Evolutionary conservation across 2,329 filamentous ascomycete genomes (phyloP), one percentile per base, ranked within the genome.

Genomic region (Arthrobotrys iridis): DNA sequence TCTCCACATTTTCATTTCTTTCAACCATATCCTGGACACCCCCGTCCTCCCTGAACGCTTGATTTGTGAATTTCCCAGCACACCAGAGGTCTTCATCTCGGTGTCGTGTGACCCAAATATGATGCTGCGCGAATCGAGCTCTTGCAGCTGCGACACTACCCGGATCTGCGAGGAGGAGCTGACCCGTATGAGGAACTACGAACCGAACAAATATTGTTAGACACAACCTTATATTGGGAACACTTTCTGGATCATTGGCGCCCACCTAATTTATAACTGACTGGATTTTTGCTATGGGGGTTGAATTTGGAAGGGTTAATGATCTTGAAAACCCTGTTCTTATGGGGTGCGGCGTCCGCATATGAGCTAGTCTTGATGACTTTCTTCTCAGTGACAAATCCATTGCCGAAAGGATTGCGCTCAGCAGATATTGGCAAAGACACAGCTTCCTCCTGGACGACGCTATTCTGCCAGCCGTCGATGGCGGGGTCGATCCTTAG

Each of bases 401-500:
- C 70, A 60, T 66, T 67, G 20, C 70, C 70, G 22, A 67, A 74
- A 15, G 70, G 70, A 58, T 74, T 74, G 35, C 70, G 70, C 26
- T 74, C 70, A 41, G 65, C 20, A 18, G 70, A 74, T 55, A 81
- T 11, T 82, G 80, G 78, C 85, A 82, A 2, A 86, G 83, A 77
- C 87, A 75, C 84, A 83, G 4, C 85, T 83, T 50, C 83, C 80
- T 4, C 85, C 62, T 90, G 86, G 64, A 87, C 84, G 22, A 88
- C 81, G 0, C 85, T 82, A 79, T 88, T 88, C 41, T 83, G 81
- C 74, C 84, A 84, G 0, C 88, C 88, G 68, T 87, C 87, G 59
- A 88, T 83, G 78, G 86, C 86, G 22, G 88, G 88, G 79, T 90
- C 88, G n/a, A 90, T 83, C 5, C 88, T 86, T 3, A 89, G 84